Base-by-base conservation (phyloP, 768 basidiomycete genomes). In the Scleroderma citrinum region DNA sequence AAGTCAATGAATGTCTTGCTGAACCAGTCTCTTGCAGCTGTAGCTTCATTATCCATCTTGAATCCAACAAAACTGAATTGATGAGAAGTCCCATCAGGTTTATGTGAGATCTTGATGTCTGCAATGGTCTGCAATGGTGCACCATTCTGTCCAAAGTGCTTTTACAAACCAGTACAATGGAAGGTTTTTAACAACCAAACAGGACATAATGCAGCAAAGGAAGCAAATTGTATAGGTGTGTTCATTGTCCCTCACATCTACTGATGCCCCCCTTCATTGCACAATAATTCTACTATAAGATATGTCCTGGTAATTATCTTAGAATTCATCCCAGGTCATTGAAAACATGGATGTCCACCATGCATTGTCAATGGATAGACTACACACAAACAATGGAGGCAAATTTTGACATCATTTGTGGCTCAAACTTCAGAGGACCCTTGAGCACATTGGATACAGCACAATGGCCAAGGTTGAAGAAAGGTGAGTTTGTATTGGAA, bases 11-110 rank as follows among this genome's bases (percentile, higher is more conserved):
- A 98, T 0, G 86, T 88, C 20, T 78, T 75, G 64, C 93, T 81
- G 56, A 87, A 94, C 86, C 87, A 98, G 31, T 83, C 77, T 62
- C 78, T 80, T 0, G 89, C 93, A 4, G n/a, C n/a, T n/a, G n/a
- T 49, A 0, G 95, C 94, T 50, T 96, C 88, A 23, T 77, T 71
- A 24, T 84, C 75, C 0, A 83, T 78, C 68, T 88, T 92, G 74
- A 83, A 97, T 0, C 96, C 96, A 8, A 95, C 75, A 60, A 98
- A 99, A 0, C 88, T 96, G 63, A 99, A 94, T 30, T 89, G 76
- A 7, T 95, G 75, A 1, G 87, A 84, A 0, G 83, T 84, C 1
- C 92, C 92, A 61, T 91, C 83, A 0, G 67, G 70, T 65, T 89
- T 87, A 23, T 74, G 74, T 3, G 91, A 81, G 44, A 97, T 76